Evolutionary conservation across 805 yeast genomes (phyloP).

Genomic region (Saccharomycopsis fermentans): DNA sequence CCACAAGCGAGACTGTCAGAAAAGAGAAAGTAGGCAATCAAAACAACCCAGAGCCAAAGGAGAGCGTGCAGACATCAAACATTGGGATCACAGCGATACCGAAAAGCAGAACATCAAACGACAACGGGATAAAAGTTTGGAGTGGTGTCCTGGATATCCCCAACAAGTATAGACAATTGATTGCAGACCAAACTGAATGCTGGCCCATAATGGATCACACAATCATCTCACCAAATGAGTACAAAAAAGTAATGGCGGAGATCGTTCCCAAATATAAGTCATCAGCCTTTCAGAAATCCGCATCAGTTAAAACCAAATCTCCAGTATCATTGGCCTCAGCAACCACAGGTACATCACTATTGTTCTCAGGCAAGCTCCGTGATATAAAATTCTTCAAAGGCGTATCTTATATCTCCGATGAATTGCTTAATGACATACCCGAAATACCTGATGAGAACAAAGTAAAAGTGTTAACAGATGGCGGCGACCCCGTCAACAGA

Average conservation of each 20-base stretch:
- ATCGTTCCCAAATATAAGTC: background rate
- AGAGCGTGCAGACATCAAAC: no score
- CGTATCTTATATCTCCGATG: conserved; percentile 44
- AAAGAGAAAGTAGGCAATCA: no score
- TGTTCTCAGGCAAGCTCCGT: background rate
- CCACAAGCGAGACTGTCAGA: background rate
- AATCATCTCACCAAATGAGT: background rate
- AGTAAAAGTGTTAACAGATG: conserved; percentile 13
- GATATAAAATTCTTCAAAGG: background rate
- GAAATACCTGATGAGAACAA: conserved; percentile 14
- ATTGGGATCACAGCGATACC: no score
- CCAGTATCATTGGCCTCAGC: background rate
- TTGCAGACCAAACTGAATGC: background rate
- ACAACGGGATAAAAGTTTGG: no score
- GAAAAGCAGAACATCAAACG: no score
- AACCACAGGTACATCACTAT: background rate
- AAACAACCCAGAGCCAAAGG: no score
- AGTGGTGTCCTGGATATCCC: no score
- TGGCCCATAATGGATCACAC: background rate
- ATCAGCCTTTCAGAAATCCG: background rate
- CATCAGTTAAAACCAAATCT: background rate
- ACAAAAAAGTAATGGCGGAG: background rate
- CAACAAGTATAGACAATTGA: background rate
- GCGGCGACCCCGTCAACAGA: conserved; percentile 18
- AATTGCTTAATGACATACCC: conserved; percentile 47